Evolutionary conservation across 2,329 filamentous ascomycete species (phyloP), one percentile per base, ranked within the genome.

Genomic region (Bimuria novae-zelandiae): DNA sequence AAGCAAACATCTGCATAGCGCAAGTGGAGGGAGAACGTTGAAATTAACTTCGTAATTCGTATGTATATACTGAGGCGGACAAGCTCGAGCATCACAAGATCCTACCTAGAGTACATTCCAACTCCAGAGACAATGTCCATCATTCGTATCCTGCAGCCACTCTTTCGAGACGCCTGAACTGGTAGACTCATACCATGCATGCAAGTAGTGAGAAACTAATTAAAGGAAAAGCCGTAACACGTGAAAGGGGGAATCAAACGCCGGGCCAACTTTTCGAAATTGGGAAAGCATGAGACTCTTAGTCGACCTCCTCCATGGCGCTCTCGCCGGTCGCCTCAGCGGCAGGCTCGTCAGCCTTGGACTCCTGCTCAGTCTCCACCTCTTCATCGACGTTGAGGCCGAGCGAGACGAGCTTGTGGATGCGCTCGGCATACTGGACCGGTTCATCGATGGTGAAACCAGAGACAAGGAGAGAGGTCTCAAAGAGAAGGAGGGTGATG

Each of bases 251-350:
- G 65, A 71, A 70, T 69, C 68, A 70, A 63, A 67, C 71, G 67
- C 68, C 71, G 59, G 64, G 61, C 63, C 61, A 68, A 70, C 65
- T 72, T 71, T 70, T 71, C 62, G 63, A 68, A 67, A 65, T 43
- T 62, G 56, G 59, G 49, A 49, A 54, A 59, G 56, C 57, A 54
- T 54, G 68, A 56, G 29, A 45, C 62, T 60, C 60, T 66, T 96
- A 99, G 85, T 99, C 94, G 76, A 99, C 94, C 87, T 99, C 94
- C 87, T 99, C 94, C 94, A 99, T 99, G 77, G 92, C 88, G 82
- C 89, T 95, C 86, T 96, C 92, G 68, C 88, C 89, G 62, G 88
- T 80, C 53, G 82, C 82, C 68, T 83, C 84, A 55, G 87, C 80
- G 52, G 85, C 81, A 52, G 86, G 77, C 60, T 84, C 84, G 56